Evolutionary conservation across 352 stramenopile species (phyloP), one percentile per base, ranked within the genome.

Genomic region (Nothophytophthora sp.): DNA sequence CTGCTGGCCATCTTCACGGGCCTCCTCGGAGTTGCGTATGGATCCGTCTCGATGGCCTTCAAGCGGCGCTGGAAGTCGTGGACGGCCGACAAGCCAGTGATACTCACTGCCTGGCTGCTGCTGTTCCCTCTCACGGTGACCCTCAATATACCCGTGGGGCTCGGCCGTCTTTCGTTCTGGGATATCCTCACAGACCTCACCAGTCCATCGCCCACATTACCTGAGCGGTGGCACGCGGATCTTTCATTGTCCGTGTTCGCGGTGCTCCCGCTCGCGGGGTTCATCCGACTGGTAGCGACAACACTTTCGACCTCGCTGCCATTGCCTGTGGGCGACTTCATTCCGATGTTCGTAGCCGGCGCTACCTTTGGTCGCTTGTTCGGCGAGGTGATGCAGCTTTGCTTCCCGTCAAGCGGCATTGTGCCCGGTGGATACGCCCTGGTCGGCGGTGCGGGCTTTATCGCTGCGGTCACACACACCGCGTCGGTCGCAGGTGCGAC

Each of bases 371-470:
- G 83, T 16, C 62, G 79, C 1, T 55, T 90, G 6, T 80, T 65
- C 19, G 81, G 81, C 3, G 73, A 92, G 30, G 28, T 70, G 11
- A 18, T 90, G 2, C 38, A 33, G 1, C 12, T 67, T 5, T 45
- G 28, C 13, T 89, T 87, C 12, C 77, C 75, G 0, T 15, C 49
- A 8, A 41, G 28, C 24, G 41, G 46, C 15, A 72, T 91, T 30
- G 47, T 81, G 1, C 62, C 81, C 2, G 81, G 81, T 5, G 77
- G 75, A 20, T 93, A 92, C 48, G 81, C 83, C 4, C 48, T 93
- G 10, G 76, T 77, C 4, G 81, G 81, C 25, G 83, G 66, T 5
- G 81, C 80, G 9, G 67, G 74, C 4, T 76, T 93, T 20, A 70
- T 80, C n/a, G 77, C 67, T 3, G 56, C 75, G 1, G 70, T 62